Conservation (phyloP, 2,329 filamentous ascomycete genomes). For the Aspergillus tanneri region DNA sequence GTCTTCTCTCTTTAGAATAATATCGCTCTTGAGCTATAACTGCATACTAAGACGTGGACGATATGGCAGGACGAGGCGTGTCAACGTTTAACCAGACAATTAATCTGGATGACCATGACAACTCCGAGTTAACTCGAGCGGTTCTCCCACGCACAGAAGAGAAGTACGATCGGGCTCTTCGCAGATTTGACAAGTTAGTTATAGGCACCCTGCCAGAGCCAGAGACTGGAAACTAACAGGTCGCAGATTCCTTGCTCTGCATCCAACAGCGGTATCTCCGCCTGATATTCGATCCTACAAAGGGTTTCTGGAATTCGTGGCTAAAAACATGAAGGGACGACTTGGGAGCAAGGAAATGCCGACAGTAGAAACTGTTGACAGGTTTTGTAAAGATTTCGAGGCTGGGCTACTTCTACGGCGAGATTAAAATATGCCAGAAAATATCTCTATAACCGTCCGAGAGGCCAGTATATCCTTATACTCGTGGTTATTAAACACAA, state of each 20-base stretch:
- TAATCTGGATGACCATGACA: slow-evolving; percentile 8
- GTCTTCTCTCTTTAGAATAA: slow-evolving; percentile 7
- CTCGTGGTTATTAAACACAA: too few relatives aligned
- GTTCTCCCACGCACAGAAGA: slow-evolving; percentile 1
- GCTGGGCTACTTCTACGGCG: not conserved
- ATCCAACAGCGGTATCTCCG: slow-evolving; percentile 7
- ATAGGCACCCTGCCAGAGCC: slow-evolving; percentile 1
- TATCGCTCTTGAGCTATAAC: slow-evolving; percentile 4
- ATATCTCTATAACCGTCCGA: not conserved
- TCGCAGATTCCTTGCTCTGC: not conserved
- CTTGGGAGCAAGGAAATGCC: not conserved
- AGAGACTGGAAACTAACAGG: slow-evolving; percentile 6
- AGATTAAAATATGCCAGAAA: not conserved
- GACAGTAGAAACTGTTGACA: not conserved
- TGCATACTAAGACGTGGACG: slow-evolving; percentile 7
- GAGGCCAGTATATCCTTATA: not conserved
- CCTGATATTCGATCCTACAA: slow-evolving; percentile 11
- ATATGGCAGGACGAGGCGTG: slow-evolving; percentile 6
- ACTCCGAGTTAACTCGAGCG: slow-evolving; percentile 8
- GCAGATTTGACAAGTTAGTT: slow-evolving; percentile 9
- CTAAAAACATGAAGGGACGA: not conserved
- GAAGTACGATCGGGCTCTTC: slow-evolving; percentile 8
- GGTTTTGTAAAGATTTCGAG: not conserved
- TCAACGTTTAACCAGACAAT: slow-evolving; percentile 8
- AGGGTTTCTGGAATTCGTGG: slow-evolving; percentile 8